Base-by-base conservation (phyloP, 148 eudicot genomes). In the Cornus suecica region DNA sequence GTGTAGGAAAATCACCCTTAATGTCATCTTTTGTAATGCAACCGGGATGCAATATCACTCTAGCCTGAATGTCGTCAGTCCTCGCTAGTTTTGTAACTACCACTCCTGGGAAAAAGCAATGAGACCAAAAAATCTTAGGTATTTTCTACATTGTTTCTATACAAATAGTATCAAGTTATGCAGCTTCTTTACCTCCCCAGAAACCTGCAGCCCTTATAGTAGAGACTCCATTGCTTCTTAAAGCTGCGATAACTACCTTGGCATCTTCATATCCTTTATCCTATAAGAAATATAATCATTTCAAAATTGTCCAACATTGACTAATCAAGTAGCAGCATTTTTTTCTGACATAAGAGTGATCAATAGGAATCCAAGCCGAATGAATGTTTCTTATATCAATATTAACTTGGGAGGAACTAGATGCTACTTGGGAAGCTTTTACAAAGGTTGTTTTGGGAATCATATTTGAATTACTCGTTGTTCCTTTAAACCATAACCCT, bases 41-140 rank as follows among this genome's bases (percentile, higher is more conserved):
- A 29, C 81, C 83, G 0, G 91, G 91, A 75, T 86, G 91, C 73
- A 88, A 34, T 51, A 77, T 22, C 29, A 88, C 86, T 75, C 68
- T 89, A 52, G 89, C 82, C 51, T 86, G 80, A 66, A 88, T 84
- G 78, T 74, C 74, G 20, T 78, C 84, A n/a, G 71, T 68, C 66
- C 74, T 79, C 62, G 89, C 88, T 51, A 86, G 66, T 75, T 79
- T 78, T 30, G 56, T 82, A 22, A 76, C 88, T 8, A 80, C 86
- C 74, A 78, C 72, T 28, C 89, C 91, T 88, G 80, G 62, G 25
- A 31, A 13, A 56, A 24, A 63, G 31, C 60, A 32, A 66, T 37
- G 16, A 41, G 73, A 69, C 14, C 24, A 2, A 52, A 8, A 37
- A 54, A 31, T 30, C 32, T 27, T 16, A 48, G 54, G 42, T 37